Evolutionary conservation across 306 rosid genomes (phyloP).

Genomic region (Ziziphus jujuba): DNA sequence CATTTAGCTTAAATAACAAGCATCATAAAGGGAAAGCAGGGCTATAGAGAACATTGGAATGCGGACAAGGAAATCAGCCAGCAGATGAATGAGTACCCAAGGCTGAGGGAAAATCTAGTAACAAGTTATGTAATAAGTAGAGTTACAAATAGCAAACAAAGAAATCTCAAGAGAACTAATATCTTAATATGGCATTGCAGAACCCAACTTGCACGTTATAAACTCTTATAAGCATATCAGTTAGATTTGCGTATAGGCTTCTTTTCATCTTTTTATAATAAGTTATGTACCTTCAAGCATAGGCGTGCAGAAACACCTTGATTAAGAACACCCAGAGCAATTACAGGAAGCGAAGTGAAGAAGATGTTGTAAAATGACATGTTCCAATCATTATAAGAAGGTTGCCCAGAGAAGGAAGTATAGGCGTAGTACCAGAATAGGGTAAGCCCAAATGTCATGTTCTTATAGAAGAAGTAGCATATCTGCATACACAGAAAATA

Average conservation of each 20-base stretch:
- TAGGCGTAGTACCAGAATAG: slow-evolving; percentile 87
- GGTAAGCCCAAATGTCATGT: slow-evolving; percentile 82
- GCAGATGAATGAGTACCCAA: no score
- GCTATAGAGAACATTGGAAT: not conserved
- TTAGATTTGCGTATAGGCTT: slow-evolving; percentile 4
- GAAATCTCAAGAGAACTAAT: no score
- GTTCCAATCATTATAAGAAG: slow-evolving; percentile 91
- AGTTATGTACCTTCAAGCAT: slow-evolving; percentile 64
- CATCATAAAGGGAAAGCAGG: not conserved
- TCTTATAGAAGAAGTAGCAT: slow-evolving; percentile 95
- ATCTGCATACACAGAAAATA: slow-evolving; percentile 56
- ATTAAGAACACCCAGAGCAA: slow-evolving; percentile 85
- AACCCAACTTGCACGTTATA: no score
- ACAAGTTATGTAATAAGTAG: no score
- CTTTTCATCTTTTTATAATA: not conserved
- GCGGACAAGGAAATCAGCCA: no score
- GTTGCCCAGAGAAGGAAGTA: slow-evolving; percentile 80
- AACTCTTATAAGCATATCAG: no score
- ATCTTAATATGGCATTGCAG: no score
- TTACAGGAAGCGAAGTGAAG: slow-evolving; percentile 92
- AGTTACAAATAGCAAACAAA: no score
- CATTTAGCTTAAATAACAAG: slow-evolving; percentile 8
- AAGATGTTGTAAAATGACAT: slow-evolving; percentile 89
- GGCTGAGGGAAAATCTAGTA: no score
- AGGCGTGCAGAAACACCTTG: slow-evolving; percentile 86